These are phyloP conservation scores for Exidia glandulosa DNA, from an alignment of 768 basidiomycete species.

Conservation along the genomic window DNA sequence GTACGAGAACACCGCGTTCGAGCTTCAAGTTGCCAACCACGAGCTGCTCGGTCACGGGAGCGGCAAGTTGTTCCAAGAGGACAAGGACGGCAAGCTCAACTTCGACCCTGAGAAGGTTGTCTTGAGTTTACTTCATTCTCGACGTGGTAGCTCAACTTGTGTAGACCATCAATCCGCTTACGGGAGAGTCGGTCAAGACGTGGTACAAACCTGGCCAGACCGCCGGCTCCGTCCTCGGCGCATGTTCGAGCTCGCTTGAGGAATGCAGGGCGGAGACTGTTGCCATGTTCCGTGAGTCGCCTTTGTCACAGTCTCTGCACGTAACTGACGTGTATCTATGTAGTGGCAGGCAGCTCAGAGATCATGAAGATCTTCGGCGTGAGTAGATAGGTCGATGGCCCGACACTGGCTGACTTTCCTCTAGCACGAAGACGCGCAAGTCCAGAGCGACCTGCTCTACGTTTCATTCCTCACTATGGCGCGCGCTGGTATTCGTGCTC, in stretches of 20 bases:
- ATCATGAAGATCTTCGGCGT: constrained; percentile 78
- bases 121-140: neutral
- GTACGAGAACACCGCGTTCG: constrained; percentile 73
- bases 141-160: constrained; percentile 8
- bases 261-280: constrained; percentile 90
- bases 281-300: constrained; percentile 57
- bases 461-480: constrained; percentile 80
- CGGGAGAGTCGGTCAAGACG: constrained; percentile 59
- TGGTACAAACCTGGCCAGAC: constrained; percentile 90
- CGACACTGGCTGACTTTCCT: neutral
- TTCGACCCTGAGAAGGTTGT: constrained; percentile 58
- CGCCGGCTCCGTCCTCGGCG: constrained; percentile 69
- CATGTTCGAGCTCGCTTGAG: constrained; percentile 85
- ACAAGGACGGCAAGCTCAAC: constrained; percentile 64
- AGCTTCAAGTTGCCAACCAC: constrained; percentile 85
- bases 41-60: constrained; percentile 80
- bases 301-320: neutral
- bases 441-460: constrained; percentile 68
- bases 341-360: constrained; percentile 62
- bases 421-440: constrained; percentile 57
- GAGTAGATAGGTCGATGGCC: constrained; percentile 13
- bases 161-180: constrained; percentile 73
- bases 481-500: constrained; percentile 64
- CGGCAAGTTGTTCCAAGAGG: constrained; percentile 74
- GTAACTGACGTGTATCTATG: neutral